Evolutionary conservation across 2,329 filamentous ascomycete genomes (phyloP).

Genomic region (Sporothrix pallida): DNA sequence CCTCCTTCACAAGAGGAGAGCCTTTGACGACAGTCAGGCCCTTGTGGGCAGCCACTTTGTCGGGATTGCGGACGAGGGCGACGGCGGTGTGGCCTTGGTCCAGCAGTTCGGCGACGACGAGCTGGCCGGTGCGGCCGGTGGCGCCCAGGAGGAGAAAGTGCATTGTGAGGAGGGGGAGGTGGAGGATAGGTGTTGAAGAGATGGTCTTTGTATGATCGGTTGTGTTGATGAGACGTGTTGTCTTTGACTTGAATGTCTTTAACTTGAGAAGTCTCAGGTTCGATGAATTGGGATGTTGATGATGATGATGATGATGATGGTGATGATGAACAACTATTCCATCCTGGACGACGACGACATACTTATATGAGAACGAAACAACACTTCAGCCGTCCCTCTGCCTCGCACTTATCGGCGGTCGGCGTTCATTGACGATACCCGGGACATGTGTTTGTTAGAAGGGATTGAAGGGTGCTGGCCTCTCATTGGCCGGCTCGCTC

Average conservation of each 20-base stretch:
- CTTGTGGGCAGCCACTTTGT: constrained; percentile 40
- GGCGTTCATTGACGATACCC: neutral
- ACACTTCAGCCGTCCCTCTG: neutral
- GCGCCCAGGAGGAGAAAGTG: neutral
- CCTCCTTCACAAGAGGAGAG: constrained; percentile 46
- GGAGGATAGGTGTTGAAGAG: neutral
- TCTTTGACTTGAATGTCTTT: neutral
- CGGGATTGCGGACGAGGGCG: constrained; percentile 43
- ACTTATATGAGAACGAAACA: neutral
- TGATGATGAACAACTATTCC: neutral
- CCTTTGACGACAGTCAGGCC: constrained; percentile 46
- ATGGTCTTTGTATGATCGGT: neutral
- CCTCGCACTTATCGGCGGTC: neutral
- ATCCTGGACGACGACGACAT: neutral
- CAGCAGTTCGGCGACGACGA: constrained; percentile 50
- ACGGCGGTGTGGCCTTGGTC: constrained; percentile 48
- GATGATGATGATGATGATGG: neutral
- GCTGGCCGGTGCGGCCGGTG: constrained; percentile 42
- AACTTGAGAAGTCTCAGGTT: neutral
- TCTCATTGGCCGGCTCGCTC: neutral
- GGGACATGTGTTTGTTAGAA: neutral
- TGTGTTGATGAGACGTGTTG: neutral
- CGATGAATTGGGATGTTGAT: neutral
- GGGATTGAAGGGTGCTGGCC: neutral
- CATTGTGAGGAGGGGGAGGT: neutral